Conservation (phyloP, 2,329 filamentous ascomycete species). For the Beauveria sp. region DNA sequence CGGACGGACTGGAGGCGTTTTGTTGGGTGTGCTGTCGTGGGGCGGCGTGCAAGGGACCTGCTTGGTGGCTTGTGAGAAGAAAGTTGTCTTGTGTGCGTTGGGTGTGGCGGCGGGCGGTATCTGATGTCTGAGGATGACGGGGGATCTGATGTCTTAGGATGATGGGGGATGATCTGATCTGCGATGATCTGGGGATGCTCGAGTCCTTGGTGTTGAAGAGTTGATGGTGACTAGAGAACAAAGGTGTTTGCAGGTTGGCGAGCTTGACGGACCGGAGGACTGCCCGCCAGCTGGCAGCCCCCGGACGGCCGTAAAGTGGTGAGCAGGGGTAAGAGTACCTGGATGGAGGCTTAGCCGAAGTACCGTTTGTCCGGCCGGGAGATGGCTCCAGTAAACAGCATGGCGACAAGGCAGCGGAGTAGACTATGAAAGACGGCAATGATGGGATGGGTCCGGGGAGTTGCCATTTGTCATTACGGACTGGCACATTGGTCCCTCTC, state of each 20-base stretch:
- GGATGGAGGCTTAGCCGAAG: constrained; percentile 6
- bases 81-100: background rate
- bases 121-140: background rate
- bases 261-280: background rate
- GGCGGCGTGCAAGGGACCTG: background rate
- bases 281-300: background rate
- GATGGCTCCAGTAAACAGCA: too few species aligned
- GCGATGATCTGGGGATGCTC: too few species aligned
- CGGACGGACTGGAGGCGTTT: background rate
- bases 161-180: background rate
- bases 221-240: too few species aligned
- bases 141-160: background rate
- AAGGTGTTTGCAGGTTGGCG: background rate
- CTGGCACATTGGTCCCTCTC: background rate
- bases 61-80: constrained; percentile 3
- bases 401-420: too few species aligned
- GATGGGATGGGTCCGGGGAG: background rate
- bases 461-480: background rate
- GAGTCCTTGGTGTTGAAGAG: too few species aligned
- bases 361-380: constrained; percentile 9
- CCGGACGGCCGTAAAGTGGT: background rate
- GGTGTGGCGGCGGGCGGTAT: background rate
- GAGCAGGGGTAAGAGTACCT: background rate
- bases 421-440: background rate
- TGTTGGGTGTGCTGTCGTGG: background rate